Evolutionary conservation across 73 alveolate genomes (phyloP), one percentile per base, ranked within the genome.

Genomic region (Strombidium stylifer): DNA sequence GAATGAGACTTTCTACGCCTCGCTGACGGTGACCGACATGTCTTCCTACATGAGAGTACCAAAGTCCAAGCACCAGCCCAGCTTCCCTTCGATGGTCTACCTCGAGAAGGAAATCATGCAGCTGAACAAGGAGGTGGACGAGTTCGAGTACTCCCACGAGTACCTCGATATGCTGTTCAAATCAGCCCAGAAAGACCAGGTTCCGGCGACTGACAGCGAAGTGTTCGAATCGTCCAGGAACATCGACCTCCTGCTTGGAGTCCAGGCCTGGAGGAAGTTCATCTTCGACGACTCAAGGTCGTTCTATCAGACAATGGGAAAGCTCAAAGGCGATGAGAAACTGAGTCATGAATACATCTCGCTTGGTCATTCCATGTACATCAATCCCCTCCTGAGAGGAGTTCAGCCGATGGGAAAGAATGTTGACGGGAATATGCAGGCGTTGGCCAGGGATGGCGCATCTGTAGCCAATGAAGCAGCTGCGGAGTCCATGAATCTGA

Each of bases 201-300:
- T 56, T 16, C 39, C 18, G 14, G 31, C 34, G 24, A 6, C 8
- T 27, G 47, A 56, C 3, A 19, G 6, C 21, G 18, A 7, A 4
- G 8, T 19, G 39, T 16, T 21, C 3, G 25, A 19, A 30, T 26
- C 12, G 5, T 8, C 14, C 14, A 25, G n/a, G 7, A 60, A 60
- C n/a, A 24, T 60, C 18, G 74, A 60, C 21, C 3, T 39, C 3
- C 31, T 60, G 1, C 48, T 60, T 4, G 74, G 74, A 4, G 34
- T 60, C 12, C 25, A 60, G 46, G 48, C 18, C 15, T 60, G 74
- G 74, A 37, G 74, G 27, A 40, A 39, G 27, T 40, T 32, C 18
- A 15, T 10, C 28, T 60, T 60, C 21, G 31, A 4, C 20, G 58
- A 40, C n/a, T 27, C 5, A 5, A 53, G 42, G 2, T 24, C 24